phyloP scores from a whole-genome alignment of 2,329 filamentous ascomycete species.

The Colletotrichum tropicicola region DNA sequence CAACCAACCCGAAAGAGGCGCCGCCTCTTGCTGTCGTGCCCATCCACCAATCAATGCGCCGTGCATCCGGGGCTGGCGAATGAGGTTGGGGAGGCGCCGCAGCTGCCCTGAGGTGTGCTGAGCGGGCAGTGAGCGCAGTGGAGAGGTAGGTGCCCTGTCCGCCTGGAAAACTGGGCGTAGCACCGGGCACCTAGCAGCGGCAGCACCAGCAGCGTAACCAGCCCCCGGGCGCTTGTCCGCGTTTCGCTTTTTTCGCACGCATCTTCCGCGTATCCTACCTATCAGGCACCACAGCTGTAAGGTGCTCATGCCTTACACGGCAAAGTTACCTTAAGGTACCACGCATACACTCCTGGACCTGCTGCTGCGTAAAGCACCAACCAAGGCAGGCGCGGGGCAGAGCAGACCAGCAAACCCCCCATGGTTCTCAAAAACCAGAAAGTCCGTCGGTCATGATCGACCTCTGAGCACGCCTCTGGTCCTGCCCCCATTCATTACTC shows the following conservation, averaged over 20 bases:
- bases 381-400: slow-evolving; percentile 5
- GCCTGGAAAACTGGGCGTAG: slow-evolving; percentile 24
- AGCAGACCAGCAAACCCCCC: background rate
- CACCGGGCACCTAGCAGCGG: background rate
- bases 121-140: slow-evolving; percentile 6
- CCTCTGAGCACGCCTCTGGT: background rate
- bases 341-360: slow-evolving; percentile 12
- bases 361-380: background rate
- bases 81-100: background rate
- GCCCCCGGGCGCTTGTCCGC: too few relatives aligned
- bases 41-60: background rate
- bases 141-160: slow-evolving; percentile 3
- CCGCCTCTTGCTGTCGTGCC: background rate
- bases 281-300: background rate
- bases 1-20: background rate
- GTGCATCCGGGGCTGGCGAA: background rate
- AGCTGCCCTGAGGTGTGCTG: background rate
- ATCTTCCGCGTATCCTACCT: slow-evolving; percentile 20
- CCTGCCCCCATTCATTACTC: background rate
- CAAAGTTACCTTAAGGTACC: slow-evolving; percentile 12
- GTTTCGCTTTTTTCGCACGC: background rate
- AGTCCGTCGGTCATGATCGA: background rate
- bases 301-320: background rate
- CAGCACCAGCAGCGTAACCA: too few relatives aligned
- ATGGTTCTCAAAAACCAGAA: background rate